Percentiles rank a stretch among this genome's conserved stretches.
These are phyloP conservation scores for Saccharomycopsis fodiens DNA, from an alignment of 805 yeast species.

Conservation along the genomic window DNA sequence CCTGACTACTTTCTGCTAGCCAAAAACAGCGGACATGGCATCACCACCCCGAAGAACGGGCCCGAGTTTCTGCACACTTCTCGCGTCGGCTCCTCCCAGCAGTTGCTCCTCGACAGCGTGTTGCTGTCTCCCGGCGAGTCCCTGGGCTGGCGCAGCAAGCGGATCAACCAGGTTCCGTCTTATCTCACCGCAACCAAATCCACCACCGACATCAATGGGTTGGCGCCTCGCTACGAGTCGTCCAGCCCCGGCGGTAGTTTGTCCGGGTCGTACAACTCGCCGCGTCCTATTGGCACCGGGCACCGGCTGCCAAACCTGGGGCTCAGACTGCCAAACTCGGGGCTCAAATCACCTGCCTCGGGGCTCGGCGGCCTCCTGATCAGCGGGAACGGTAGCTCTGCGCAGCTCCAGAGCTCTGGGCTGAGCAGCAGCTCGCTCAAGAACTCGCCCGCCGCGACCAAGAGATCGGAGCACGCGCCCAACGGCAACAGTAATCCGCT, in stretches of 20 bases:
- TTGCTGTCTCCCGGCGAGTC: slow-evolving; percentile 17
- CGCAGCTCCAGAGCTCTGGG: neutral
- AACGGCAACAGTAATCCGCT: no score
- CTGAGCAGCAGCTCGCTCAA: neutral
- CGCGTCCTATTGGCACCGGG: no score
- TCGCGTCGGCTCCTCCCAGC: slow-evolving; percentile 44
- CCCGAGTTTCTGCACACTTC: slow-evolving; percentile 55
- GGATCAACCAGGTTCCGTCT: slow-evolving; percentile 71
- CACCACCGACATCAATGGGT: slow-evolving; percentile 39
- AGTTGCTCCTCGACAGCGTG: slow-evolving; percentile 21
- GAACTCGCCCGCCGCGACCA: no score
- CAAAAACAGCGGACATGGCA: slow-evolving; percentile 24
- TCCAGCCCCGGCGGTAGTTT: neutral
- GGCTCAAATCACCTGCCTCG: neutral
- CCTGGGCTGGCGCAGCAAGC: slow-evolving; percentile 33
- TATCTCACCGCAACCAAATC: slow-evolving; percentile 70
- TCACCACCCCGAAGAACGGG: neutral
- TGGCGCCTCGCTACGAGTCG: slow-evolving; percentile 59
- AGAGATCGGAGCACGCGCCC: no score
- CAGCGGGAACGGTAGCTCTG: slow-evolving; percentile 1
- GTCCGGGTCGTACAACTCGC: no score
- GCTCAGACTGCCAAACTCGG: neutral
- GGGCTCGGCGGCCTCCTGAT: neutral
- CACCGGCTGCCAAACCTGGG: neutral
- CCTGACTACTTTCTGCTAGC: slow-evolving; percentile 36